A percentile compares a stretch with the other conserved stretches of the same genome.
Conservation (phyloP, 495 filamentous ascomycete species). For the Neurospora cerealis region DNA sequence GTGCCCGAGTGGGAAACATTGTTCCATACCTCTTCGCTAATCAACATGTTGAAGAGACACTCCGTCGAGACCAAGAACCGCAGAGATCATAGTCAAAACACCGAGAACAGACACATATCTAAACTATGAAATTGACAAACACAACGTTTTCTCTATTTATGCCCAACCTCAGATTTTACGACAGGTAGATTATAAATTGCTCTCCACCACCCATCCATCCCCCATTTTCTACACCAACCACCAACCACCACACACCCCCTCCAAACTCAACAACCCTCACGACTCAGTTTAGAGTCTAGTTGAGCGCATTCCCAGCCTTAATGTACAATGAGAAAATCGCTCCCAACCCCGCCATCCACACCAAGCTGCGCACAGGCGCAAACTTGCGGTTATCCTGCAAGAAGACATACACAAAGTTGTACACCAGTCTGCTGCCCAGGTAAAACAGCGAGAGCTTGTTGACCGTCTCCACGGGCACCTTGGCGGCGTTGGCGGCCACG, state of each 20-base stretch:
- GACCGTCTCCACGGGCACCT: conserved; percentile 19
- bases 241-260: neutral
- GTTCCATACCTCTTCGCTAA: neutral
- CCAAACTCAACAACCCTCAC: neutral
- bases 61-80: neutral
- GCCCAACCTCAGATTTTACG: neutral
- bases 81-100: neutral
- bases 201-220: neutral
- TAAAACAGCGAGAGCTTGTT: conserved; percentile 35
- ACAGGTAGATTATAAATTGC: neutral
- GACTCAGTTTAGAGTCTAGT: neutral
- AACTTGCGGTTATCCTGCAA: conserved; percentile 6
- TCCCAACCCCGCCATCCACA: conserved; percentile 27
- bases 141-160: neutral
- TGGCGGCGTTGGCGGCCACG: conserved; percentile 38
- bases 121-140: neutral
- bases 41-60: neutral
- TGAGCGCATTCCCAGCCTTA: conserved; percentile 22
- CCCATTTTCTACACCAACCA: neutral
- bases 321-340: conserved; percentile 30
- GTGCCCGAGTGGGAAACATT: neutral
- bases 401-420: conserved; percentile 20
- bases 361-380: conserved; percentile 24
- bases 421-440: conserved; percentile 29
- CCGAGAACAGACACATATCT: neutral